Base-by-base conservation (phyloP, 768 basidiomycete species). In the Exidia glandulosa region DNA sequence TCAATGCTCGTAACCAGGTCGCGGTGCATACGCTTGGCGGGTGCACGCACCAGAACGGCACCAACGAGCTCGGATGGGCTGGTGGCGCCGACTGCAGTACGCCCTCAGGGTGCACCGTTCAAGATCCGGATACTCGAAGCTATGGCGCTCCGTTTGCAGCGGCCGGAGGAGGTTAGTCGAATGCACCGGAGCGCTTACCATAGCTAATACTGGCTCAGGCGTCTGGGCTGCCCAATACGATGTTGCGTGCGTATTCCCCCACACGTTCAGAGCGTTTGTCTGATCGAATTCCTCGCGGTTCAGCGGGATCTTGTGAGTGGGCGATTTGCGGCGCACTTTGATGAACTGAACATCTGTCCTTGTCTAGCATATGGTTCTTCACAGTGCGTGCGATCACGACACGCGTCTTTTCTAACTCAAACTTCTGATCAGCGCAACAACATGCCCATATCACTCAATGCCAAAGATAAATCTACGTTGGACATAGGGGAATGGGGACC, bases 161-260 rank as follows among this genome's bases (percentile, higher is more conserved):
- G 25, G 50, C 50, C 27, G 50, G 50, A 7, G 50, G 50, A 54
- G 50, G 50, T 54, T 1, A 29, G 50, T 29, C 41, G 19, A 14
- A 36, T 45, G 50, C 30, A 4, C 25, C 14, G 4, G 14, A 7
- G 7, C 50, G 50, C 30, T 27, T 23, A 9, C 30, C 10, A 54
- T 84, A 63, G 78, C 78, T 12, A 58, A 71, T 5, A 78, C 76
- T 0, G 81, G 82, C n/a, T 83, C 83, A 9, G 84, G 84, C 3
- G 81, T 84, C 1, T 91, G 76, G 70, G 86, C 86, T 2, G 78
- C 85, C 2, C 86, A 87, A 64, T 84, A 87, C 62, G 87, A 87
- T 57, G 73, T 76, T 5, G 69, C 77, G 50, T 54, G 27, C 14
- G 50, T 25, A 9, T 31, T 25, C 29, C 5, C 30, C n/a, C n/a